phyloP scores from a whole-genome alignment of 2,329 filamentous ascomycete genomes.

The Xylariaceae sp. region DNA sequence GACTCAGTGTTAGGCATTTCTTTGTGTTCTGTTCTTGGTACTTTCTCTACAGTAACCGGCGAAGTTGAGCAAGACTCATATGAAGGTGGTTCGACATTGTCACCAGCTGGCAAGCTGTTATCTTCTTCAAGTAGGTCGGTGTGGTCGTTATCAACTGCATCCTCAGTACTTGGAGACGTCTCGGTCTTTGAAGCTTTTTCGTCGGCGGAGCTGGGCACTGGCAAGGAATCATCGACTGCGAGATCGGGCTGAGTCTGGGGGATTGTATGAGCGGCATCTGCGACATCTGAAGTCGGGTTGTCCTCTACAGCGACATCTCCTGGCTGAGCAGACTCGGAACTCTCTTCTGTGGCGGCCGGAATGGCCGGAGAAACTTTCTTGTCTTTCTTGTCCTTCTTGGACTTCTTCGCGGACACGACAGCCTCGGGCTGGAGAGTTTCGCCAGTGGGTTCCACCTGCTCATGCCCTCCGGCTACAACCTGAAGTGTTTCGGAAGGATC shows the following conservation, averaged over 20 bases:
- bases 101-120: constrained; percentile 1
- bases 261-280: too few species aligned
- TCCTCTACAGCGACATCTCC: too few species aligned
- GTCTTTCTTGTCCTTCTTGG: not conserved
- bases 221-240: too few species aligned
- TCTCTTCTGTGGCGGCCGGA: not conserved
- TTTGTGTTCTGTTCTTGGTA: not conserved
- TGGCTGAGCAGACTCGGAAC: too few species aligned
- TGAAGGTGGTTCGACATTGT: constrained; percentile 4
- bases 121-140: too few species aligned
- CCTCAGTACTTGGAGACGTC: too few species aligned
- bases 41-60: not conserved
- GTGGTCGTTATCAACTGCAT: too few species aligned
- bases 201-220: too few species aligned
- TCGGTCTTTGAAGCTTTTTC: too few species aligned
- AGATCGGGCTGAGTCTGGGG: too few species aligned
- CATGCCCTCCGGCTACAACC: too few species aligned
- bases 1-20: constrained; percentile 1
- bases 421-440: constrained; percentile 4
- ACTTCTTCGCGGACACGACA: not conserved
- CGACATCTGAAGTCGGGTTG: not conserved
- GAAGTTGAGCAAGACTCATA: constrained; percentile 2
- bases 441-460: constrained; percentile 2
- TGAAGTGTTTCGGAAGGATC: too few species aligned
- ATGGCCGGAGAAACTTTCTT: not conserved